Evolutionary conservation across 1,139 yeast species (phyloP).

Genomic region (Pichia sp.): DNA sequence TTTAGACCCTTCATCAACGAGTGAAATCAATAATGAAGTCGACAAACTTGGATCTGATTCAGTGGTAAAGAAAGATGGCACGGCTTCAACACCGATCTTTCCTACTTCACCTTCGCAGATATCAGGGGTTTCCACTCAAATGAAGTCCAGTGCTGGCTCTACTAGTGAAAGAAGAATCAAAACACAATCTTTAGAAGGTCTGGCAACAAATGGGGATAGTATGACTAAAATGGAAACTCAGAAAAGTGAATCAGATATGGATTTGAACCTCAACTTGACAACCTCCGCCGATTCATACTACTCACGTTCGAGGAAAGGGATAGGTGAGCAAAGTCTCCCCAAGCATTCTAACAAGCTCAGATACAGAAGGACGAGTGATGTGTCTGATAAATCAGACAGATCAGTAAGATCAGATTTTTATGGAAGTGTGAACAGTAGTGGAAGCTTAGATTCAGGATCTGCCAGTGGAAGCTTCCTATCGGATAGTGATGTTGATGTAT

Average conservation of each 20-base stretch:
- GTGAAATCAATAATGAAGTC: neutral
- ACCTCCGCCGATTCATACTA: constrained; percentile 31
- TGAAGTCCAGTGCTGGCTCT: no score
- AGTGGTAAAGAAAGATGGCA: neutral
- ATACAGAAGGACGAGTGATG: constrained; percentile 26
- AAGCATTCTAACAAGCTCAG: neutral
- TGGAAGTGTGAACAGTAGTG: constrained; percentile 9
- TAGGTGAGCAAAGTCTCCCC: neutral
- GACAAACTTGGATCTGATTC: neutral
- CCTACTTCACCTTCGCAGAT: neutral
- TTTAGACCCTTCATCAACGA: constrained; percentile 17
- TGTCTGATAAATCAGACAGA: constrained; percentile 23
- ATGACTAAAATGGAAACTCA: neutral
- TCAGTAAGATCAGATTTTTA: constrained; percentile 22
- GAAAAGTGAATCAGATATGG: neutral
- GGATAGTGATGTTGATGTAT: constrained; percentile 22
- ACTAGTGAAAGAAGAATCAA: no score
- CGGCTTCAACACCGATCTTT: neutral
- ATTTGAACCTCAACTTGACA: constrained; percentile 10
- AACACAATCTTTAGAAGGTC: no score
- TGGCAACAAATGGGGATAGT: neutral
- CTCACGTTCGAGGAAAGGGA: constrained; percentile 19
- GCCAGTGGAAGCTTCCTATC: constrained; percentile 16
- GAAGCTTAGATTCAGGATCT: constrained; percentile 13
- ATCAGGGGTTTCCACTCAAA: no score